Conservation (phyloP, 495 filamentous ascomycete genomes). For the Penicillium cosmopolitanum region DNA sequence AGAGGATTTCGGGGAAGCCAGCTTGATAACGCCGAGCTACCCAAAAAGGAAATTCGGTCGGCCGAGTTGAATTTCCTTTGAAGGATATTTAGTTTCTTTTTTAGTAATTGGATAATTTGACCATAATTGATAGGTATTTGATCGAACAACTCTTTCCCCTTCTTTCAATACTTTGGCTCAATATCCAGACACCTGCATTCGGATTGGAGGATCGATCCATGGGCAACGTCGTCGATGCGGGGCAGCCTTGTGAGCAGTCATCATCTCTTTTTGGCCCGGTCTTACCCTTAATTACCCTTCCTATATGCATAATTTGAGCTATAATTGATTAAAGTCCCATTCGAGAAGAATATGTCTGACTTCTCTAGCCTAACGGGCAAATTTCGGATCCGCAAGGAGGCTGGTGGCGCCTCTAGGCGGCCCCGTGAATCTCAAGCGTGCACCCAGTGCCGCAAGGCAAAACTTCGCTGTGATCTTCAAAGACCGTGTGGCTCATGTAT, state of each 20-base stretch:
- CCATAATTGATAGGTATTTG: too few relatives aligned
- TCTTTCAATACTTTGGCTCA: too few relatives aligned
- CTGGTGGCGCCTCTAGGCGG: background rate
- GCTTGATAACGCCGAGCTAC: background rate
- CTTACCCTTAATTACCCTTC: background rate
- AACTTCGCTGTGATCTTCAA: conserved; percentile 9
- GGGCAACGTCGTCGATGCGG: background rate
- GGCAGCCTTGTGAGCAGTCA: background rate
- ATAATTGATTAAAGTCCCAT: background rate
- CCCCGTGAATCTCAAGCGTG: conserved; percentile 1
- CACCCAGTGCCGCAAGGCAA: conserved; percentile 5
- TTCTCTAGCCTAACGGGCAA: conserved; percentile 1
- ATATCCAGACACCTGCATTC: too few relatives aligned
- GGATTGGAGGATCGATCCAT: too few relatives aligned
- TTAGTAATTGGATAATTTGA: too few relatives aligned
- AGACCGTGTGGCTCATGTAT: conserved; percentile 2
- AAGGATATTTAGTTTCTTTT: too few relatives aligned
- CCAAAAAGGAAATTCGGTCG: conserved; percentile 3
- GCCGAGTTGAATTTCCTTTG: background rate
- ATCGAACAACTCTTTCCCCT: too few relatives aligned
- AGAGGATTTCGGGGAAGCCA: background rate
- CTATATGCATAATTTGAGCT: background rate
- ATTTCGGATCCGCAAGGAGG: background rate
- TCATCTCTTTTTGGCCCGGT: background rate
- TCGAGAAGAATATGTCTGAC: background rate